Conservation (phyloP, 2,329 filamentous ascomycete species). For the Mariannaea sp. region DNA sequence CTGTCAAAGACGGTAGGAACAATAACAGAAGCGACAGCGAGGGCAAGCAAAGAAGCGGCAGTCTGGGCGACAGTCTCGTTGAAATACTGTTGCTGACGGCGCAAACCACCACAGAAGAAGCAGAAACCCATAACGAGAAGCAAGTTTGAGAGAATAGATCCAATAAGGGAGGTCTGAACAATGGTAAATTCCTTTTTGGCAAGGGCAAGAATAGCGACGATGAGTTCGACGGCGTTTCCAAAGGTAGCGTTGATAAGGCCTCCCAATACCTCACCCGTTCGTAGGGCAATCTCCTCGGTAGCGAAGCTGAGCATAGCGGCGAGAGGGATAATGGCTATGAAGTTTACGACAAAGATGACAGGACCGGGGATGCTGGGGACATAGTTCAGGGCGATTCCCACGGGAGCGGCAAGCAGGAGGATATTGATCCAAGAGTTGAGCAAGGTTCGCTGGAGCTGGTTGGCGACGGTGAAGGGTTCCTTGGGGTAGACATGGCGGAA, state of each 20-base stretch:
- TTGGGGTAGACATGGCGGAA: slow-evolving; percentile 56
- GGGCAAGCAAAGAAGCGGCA: slow-evolving; percentile 76
- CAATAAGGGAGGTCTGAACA: slow-evolving; percentile 90
- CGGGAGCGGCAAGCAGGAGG: slow-evolving; percentile 76
- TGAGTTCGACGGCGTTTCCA: slow-evolving; percentile 89
- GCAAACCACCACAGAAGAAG: slow-evolving; percentile 85
- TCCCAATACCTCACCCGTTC: slow-evolving; percentile 83
- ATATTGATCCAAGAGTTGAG: slow-evolving; percentile 88
- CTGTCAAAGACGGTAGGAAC: slow-evolving; percentile 86
- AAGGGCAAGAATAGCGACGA: slow-evolving; percentile 85
- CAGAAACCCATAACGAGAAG: slow-evolving; percentile 89
- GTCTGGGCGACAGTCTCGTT: slow-evolving; percentile 93
- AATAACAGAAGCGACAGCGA: slow-evolving; percentile 81
- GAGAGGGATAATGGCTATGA: slow-evolving; percentile 88
- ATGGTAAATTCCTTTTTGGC: slow-evolving; percentile 76
- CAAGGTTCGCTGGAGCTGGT: slow-evolving; percentile 74
- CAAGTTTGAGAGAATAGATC: slow-evolving; percentile 89
- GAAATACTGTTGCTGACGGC: slow-evolving; percentile 82
- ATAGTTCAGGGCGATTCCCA: slow-evolving; percentile 77
- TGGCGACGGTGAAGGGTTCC: slow-evolving; percentile 61
- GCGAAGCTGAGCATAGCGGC: slow-evolving; percentile 86
- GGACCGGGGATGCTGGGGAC: slow-evolving; percentile 58
- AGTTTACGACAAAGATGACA: slow-evolving; percentile 85
- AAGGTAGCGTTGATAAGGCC: slow-evolving; percentile 91
- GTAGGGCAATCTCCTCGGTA: slow-evolving; percentile 85